phyloP scores from a whole-genome alignment of 139 green algal species.

The Edaphochlamys debaryana region DNA sequence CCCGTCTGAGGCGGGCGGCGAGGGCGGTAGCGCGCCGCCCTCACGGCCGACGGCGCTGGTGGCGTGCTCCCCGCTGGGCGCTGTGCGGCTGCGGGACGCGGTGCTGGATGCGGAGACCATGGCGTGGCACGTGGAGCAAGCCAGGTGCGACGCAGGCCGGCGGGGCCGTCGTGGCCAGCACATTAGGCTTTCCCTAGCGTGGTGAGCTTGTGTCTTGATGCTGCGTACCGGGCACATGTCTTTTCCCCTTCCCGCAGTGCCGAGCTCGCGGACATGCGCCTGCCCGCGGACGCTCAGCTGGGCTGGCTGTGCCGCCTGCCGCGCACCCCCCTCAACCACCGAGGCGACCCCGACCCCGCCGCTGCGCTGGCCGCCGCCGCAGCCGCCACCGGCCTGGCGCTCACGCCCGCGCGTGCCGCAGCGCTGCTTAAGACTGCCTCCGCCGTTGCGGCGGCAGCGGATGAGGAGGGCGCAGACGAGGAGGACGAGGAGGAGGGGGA shows the following conservation, averaged over 20 bases:
- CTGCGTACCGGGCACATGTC: too few species aligned
- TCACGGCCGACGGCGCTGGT: too few species aligned
- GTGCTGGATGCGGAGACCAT: not conserved
- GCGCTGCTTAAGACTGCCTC: not conserved
- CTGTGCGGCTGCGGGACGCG: not conserved
- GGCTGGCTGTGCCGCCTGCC: constrained; percentile 13
- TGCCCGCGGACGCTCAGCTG: not conserved
- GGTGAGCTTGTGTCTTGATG: too few species aligned
- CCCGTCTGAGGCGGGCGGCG: too few species aligned
- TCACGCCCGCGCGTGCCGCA: not conserved
- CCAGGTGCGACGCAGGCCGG: constrained; percentile 7
- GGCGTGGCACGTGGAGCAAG: not conserved
- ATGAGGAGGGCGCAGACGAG: not conserved
- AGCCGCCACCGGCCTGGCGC: not conserved
- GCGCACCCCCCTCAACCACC: not conserved
- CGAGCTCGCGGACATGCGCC: not conserved
- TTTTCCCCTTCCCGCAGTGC: too few species aligned
- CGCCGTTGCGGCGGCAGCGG: not conserved
- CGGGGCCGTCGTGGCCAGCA: too few species aligned
- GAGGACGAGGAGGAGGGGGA: not conserved
- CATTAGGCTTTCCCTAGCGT: too few species aligned
- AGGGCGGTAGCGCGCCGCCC: too few species aligned
- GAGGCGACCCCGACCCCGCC: not conserved
- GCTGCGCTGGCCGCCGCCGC: not conserved
- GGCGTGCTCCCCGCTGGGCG: too few species aligned